phyloP scores from a whole-genome alignment of 2,329 filamentous ascomycete genomes.

The Pseudogymnoascus sp. region DNA sequence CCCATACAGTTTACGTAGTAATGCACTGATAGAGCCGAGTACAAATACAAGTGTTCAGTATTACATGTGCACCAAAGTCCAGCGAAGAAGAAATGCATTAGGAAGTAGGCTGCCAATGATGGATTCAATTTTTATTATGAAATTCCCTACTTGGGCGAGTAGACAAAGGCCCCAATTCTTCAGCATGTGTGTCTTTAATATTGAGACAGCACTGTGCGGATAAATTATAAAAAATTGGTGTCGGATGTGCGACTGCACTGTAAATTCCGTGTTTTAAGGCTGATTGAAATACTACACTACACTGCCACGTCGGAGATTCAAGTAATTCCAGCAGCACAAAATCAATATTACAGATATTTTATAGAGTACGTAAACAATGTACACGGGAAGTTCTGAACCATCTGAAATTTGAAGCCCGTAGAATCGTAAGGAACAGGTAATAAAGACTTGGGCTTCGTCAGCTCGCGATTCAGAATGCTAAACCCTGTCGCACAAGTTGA shows the following conservation, averaged over 20 bases:
- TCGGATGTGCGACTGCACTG: background rate
- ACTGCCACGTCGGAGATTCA: background rate
- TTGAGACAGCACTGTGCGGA: background rate
- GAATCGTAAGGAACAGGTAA: constrained; percentile 6
- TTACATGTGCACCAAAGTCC: background rate
- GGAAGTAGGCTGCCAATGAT: background rate
- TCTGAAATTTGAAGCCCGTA: background rate
- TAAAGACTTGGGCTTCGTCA: background rate
- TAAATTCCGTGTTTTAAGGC: background rate
- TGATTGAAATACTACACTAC: background rate
- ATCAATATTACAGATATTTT: background rate
- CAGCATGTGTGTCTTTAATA: background rate
- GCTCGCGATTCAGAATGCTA: constrained; percentile 9
- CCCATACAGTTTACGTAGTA: constrained; percentile 8
- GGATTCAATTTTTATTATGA: background rate
- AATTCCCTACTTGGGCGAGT: background rate
- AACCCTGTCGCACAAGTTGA: constrained; percentile 6
- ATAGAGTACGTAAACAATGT: background rate
- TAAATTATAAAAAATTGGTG: background rate
- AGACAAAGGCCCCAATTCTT: background rate
- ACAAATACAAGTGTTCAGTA: constrained; percentile 7
- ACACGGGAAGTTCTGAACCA: background rate
- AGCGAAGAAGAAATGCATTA: background rate
- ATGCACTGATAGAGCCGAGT: background rate
- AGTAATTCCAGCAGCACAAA: background rate